A percentile compares a stretch with the other conserved stretches of the same genome.
Evolutionary conservation across 192 early-diverging fungal species (phyloP).

Genomic region (Gamsiella multidivaricata): DNA sequence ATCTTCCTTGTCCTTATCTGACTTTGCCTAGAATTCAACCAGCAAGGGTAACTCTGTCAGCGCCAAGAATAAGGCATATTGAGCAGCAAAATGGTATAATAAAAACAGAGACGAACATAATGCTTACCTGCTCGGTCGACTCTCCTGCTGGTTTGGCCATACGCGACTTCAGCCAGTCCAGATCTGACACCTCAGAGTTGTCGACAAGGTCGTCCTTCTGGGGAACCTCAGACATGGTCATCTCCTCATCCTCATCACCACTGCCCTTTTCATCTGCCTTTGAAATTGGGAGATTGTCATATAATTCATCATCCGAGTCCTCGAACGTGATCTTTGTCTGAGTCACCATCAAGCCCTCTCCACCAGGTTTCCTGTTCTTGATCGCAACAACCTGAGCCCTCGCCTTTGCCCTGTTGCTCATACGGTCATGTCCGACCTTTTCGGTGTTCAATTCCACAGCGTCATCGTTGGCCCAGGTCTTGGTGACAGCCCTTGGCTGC

Average conservation of each 20-base stretch:
- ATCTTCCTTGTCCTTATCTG: constrained; percentile 22
- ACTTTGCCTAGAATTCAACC: constrained; percentile 14
- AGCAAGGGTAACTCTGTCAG: too few species aligned
- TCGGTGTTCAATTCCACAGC: constrained; percentile 49
- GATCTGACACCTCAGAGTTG: constrained; percentile 62
- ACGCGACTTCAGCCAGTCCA: constrained; percentile 74
- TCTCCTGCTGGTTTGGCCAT: constrained; percentile 63
- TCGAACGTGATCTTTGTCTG: constrained; percentile 71
- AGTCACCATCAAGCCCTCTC: constrained; percentile 68
- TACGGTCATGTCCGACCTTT: constrained; percentile 43
- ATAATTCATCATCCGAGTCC: constrained; percentile 79
- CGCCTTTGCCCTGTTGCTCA: constrained; percentile 48
- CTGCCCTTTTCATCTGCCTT: constrained; percentile 53
- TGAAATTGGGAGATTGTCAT: constrained; percentile 74
- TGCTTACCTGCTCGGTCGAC: constrained; percentile 12
- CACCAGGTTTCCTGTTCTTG: constrained; percentile 70
- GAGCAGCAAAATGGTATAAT: too few species aligned
- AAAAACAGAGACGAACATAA: not conserved
- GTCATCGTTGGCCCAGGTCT: constrained; percentile 96
- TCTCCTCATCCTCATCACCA: constrained; percentile 45
- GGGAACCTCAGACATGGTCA: constrained; percentile 60
- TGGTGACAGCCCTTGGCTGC: constrained; percentile 78
- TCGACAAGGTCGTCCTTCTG: constrained; percentile 56
- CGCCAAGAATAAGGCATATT: too few species aligned
- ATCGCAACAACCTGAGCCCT: constrained; percentile 55